These are phyloP conservation scores for Zygnema cylindricum DNA, from an alignment of 139 green algal genomes.

Conservation along the genomic window DNA sequence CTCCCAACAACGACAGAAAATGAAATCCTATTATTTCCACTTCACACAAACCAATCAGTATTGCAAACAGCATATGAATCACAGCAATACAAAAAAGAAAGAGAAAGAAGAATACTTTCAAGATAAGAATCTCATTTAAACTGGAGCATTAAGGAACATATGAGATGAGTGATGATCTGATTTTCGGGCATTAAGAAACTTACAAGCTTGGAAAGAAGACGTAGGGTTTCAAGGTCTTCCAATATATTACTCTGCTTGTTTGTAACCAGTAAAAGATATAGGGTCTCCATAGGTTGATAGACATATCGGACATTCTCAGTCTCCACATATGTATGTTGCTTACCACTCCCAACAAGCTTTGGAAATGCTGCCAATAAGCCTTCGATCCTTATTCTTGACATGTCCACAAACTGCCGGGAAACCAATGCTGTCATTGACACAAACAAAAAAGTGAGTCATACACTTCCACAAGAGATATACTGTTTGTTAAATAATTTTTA, in stretches of 20 bases:
- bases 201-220: constrained; percentile 94
- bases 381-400: constrained; percentile 97
- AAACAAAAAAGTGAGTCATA: not conserved
- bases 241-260: constrained; percentile 99
- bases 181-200: no score
- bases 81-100: no score
- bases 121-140: no score
- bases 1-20: not conserved
- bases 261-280: constrained; percentile 97
- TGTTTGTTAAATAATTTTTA: not conserved
- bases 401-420: constrained; percentile 96
- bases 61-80: no score
- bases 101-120: no score
- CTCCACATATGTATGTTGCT: constrained; percentile 99
- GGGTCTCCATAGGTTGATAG: constrained; percentile 95
- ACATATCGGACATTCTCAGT: constrained; percentile 99
- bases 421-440: constrained; percentile 83
- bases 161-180: no score
- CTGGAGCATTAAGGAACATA: no score
- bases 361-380: constrained; percentile 97
- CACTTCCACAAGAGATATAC: not conserved
- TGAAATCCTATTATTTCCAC: no score
- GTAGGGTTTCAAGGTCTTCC: constrained; percentile 97
- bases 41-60: no score
- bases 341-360: constrained; percentile 92